phyloP scores from a whole-genome alignment of 441 rosid genomes.

The Bruguiera hainesii region DNA sequence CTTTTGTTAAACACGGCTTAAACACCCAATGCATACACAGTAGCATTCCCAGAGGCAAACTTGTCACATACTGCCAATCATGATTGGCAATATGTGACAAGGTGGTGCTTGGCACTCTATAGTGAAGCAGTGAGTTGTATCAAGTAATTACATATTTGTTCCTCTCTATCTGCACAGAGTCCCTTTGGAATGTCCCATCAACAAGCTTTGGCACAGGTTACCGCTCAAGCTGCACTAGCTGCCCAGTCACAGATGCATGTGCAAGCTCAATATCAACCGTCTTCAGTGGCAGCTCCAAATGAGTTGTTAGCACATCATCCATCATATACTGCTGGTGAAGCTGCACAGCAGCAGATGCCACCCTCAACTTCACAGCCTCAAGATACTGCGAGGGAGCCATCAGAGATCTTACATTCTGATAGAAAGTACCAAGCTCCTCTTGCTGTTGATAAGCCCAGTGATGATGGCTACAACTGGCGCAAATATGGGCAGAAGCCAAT shows the following conservation, averaged over 20 bases:
- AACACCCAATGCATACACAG: neutral
- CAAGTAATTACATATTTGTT: conserved; percentile 15
- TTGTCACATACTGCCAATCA: neutral
- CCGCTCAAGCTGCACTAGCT: conserved; percentile 52
- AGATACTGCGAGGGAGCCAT: conserved; percentile 31
- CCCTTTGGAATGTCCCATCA: conserved; percentile 71
- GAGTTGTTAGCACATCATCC: conserved; percentile 26
- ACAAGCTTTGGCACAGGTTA: conserved; percentile 65
- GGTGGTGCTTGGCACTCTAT: neutral
- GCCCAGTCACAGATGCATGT: conserved; percentile 42
- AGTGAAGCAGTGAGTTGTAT: neutral
- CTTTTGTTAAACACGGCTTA: neutral
- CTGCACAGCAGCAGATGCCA: conserved; percentile 44
- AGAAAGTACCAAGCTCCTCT: conserved; percentile 42
- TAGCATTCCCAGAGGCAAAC: neutral
- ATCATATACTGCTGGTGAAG: conserved; percentile 25
- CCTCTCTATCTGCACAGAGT: conserved; percentile 37
- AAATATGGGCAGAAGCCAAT: conserved; percentile 76
- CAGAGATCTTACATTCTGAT: conserved; percentile 47
- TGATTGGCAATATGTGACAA: neutral
- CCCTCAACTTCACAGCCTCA: conserved; percentile 42
- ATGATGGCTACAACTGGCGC: conserved; percentile 70
- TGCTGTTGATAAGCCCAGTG: conserved; percentile 64
- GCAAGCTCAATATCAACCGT: conserved; percentile 42
- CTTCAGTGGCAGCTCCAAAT: conserved; percentile 22